phyloP scores from a whole-genome alignment of 768 basidiomycete genomes.

The Lentinula sp. region DNA sequence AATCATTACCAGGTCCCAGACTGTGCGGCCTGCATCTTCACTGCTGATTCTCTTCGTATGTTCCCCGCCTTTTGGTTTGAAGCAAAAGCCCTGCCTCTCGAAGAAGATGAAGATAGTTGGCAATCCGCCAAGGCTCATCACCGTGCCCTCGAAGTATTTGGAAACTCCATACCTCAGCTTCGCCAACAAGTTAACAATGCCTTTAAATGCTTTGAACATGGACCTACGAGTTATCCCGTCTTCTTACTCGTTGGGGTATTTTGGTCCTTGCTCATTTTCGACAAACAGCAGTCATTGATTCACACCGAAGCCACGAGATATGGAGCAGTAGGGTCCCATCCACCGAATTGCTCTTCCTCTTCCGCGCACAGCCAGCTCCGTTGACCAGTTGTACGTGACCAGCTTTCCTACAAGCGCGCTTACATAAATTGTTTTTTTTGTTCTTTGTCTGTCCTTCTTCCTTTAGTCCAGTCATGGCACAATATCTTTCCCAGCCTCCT shows the following conservation, averaged over 20 bases:
- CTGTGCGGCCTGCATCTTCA: not conserved
- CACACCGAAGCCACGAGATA: no score
- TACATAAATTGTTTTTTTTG: no score
- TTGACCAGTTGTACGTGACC: no score
- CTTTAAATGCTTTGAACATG: not conserved
- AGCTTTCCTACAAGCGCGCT: no score
- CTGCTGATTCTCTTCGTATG: not conserved
- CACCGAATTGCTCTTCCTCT: no score
- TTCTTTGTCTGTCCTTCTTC: no score
- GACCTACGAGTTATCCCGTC: not conserved
- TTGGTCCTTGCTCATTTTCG: not conserved
- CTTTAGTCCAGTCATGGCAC: no score
- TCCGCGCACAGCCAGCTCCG: no score
- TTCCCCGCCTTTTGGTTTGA: not conserved
- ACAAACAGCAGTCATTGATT: not conserved
- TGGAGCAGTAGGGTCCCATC: no score
- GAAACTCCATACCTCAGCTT: not conserved
- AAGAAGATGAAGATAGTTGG: not conserved
- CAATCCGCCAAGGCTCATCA: not conserved
- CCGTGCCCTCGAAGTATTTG: not conserved
- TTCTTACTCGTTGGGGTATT: not conserved
- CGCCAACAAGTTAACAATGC: not conserved
- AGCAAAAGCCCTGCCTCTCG: not conserved
- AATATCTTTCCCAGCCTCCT: no score
- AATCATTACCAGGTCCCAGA: not conserved